These are phyloP conservation scores for Alternaria triticimaculans DNA, from an alignment of 2,329 filamentous ascomycete genomes.

Conservation along the genomic window DNA sequence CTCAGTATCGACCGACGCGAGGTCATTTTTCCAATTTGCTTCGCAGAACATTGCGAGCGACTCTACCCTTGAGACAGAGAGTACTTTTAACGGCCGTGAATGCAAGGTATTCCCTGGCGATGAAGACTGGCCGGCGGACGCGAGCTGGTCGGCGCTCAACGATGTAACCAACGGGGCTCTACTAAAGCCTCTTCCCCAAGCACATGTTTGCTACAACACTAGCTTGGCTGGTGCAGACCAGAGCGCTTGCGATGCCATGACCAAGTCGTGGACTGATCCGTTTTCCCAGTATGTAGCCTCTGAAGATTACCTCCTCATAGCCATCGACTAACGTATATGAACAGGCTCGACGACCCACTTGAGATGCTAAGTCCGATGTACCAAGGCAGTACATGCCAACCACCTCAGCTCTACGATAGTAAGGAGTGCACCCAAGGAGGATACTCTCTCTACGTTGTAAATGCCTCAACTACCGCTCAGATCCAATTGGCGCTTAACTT, in stretches of 20 bases:
- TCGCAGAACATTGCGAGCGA: neutral
- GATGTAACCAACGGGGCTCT: neutral
- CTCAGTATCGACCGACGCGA: neutral
- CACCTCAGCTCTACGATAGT: constrained; percentile 30
- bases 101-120: neutral
- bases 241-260: neutral
- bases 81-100: neutral
- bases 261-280: neutral
- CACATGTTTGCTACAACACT: neutral
- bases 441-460: constrained; percentile 34
- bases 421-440: constrained; percentile 32
- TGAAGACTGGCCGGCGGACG: neutral
- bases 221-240: neutral
- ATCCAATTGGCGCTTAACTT: constrained; percentile 39
- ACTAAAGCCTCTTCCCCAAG: neutral
- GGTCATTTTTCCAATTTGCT: neutral
- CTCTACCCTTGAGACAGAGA: neutral
- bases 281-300: neutral
- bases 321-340: constrained; percentile 14
- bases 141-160: neutral
- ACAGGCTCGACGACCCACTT: constrained; percentile 32
- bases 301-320: neutral
- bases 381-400: constrained; percentile 36
- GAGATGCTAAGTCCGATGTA: constrained; percentile 35
- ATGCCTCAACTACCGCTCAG: constrained; percentile 27